Evolutionary conservation across 2,329 filamentous ascomycete species (phyloP).

Genomic region (Epichloe aotearoae): DNA sequence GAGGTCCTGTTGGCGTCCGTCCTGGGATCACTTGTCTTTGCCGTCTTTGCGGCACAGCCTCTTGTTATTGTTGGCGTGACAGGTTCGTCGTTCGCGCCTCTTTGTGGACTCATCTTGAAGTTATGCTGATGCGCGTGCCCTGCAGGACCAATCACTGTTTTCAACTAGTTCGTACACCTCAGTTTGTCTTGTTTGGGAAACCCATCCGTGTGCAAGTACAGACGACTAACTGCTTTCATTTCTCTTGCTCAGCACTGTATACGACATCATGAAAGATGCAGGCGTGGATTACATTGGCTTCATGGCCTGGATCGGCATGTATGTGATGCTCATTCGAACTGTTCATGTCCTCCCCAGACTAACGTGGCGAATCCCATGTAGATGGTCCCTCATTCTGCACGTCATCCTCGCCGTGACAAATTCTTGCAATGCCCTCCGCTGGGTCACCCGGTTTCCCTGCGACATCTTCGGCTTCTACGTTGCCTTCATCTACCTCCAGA

Average conservation of each 20-base stretch:
- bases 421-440: conserved; percentile 76
- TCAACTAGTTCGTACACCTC: conserved; percentile 54
- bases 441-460: conserved; percentile 82
- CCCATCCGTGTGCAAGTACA: too few relatives aligned
- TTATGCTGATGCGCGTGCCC: background rate
- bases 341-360: background rate
- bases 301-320: conserved; percentile 84
- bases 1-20: conserved; percentile 82
- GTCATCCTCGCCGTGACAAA: conserved; percentile 76
- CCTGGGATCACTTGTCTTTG: conserved; percentile 68
- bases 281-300: conserved; percentile 77
- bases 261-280: conserved; percentile 68
- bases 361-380: conserved; percentile 15
- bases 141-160: conserved; percentile 73
- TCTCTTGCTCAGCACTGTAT: conserved; percentile 49
- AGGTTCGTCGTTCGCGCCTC: conserved; percentile 26
- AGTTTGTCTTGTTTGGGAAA: background rate
- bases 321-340: conserved; percentile 15
- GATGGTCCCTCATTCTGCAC: conserved; percentile 75
- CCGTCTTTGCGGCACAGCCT: conserved; percentile 68
- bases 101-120: background rate
- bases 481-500: conserved; percentile 82
- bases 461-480: conserved; percentile 94
- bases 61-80: conserved; percentile 86
- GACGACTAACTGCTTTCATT: too few relatives aligned